These are phyloP conservation scores for Excoecaria cochinchinensis DNA, from an alignment of 345 rosid species.

Conservation along the genomic window DNA sequence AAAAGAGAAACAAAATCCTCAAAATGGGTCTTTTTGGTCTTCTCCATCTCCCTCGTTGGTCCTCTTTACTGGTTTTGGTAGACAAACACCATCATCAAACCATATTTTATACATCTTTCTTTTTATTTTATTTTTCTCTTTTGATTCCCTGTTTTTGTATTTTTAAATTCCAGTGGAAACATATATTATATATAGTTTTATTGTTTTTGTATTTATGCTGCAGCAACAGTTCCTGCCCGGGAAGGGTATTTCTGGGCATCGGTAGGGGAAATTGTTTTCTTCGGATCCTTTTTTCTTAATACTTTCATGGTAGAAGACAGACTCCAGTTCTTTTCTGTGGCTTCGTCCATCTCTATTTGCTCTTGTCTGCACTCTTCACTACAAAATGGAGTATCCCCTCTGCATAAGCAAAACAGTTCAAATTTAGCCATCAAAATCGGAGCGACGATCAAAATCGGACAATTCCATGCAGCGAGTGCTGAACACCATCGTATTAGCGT, in stretches of 20 bases:
- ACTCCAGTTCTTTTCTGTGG: constrained; percentile 52
- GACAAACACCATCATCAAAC: constrained; percentile 1
- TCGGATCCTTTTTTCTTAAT: constrained; percentile 46
- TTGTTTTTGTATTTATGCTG: constrained; percentile 26
- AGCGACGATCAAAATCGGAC: too few relatives aligned
- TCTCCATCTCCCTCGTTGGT: background rate
- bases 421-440: constrained; percentile 13
- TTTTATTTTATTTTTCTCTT: too few relatives aligned
- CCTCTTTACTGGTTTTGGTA: background rate
- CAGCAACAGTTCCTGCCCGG: constrained; percentile 46
- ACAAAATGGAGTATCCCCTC: constrained; percentile 89
- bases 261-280: constrained; percentile 34
- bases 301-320: constrained; percentile 58
- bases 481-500: too few relatives aligned
- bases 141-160: too few relatives aligned
- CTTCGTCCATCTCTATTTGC: constrained; percentile 71
- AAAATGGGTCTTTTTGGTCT: constrained; percentile 7
- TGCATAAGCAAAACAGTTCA: constrained; percentile 25
- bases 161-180: background rate
- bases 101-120: background rate
- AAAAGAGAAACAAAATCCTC: background rate
- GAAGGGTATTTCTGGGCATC: constrained; percentile 34
- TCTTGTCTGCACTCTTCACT: constrained; percentile 86
- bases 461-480: too few relatives aligned
- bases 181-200: background rate